phyloP scores from a whole-genome alignment of 352 stramenopile genomes.

The Globisporangium splendens region DNA sequence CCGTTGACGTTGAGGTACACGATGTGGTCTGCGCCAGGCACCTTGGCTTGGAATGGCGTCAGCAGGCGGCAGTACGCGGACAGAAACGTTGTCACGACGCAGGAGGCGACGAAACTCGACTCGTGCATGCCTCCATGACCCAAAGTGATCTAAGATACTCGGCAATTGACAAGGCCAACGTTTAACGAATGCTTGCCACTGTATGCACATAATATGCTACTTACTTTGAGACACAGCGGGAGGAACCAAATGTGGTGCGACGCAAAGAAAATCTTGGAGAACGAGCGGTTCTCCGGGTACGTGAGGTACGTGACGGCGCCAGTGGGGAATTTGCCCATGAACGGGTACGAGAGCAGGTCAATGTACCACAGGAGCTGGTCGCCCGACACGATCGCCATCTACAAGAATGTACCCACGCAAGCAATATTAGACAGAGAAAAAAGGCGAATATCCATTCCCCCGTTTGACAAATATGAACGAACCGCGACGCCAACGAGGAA shows the following conservation, averaged over 20 bases:
- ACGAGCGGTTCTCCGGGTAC: constrained; percentile 73
- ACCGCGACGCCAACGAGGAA: constrained; percentile 79
- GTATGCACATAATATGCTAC: constrained; percentile 7
- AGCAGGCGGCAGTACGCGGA: constrained; percentile 49
- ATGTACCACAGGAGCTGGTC: constrained; percentile 94
- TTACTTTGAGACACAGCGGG: constrained; percentile 71
- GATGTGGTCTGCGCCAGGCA: constrained; percentile 54
- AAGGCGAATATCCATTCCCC: no score
- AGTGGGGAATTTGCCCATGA: constrained; percentile 84
- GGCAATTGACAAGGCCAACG: background rate
- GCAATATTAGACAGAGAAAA: no score
- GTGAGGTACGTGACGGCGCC: constrained; percentile 91
- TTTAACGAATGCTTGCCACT: background rate
- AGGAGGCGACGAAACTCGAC: constrained; percentile 61
- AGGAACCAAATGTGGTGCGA: constrained; percentile 86
- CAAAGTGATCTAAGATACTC: constrained; percentile 44
- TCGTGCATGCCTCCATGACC: constrained; percentile 69
- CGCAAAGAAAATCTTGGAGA: constrained; percentile 79
- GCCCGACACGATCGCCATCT: constrained; percentile 90
- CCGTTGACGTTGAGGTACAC: constrained; percentile 83
- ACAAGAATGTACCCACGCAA: constrained; percentile 9
- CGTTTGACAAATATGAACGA: constrained; percentile 8
- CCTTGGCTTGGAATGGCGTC: constrained; percentile 68
- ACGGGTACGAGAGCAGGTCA: constrained; percentile 65
- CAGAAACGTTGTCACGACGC: constrained; percentile 55